Percentiles rank a stretch among this genome's conserved stretches.
phyloP scores from a whole-genome alignment of 2,329 filamentous ascomycete species.

The Colletotrichum falcatum region DNA sequence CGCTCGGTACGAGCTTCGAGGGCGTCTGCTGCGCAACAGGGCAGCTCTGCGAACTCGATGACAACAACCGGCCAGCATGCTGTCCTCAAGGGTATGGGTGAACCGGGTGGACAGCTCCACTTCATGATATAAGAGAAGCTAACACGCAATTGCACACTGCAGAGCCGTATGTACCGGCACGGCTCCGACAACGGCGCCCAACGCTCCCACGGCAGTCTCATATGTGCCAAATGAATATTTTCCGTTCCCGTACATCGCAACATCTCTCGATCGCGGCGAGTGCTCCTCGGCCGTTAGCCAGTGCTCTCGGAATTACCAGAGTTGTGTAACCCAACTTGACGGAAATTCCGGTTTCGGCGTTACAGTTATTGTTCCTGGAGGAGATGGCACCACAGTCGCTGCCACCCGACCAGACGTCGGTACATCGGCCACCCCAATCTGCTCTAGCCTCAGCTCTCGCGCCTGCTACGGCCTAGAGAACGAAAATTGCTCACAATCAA shows the following conservation, averaged over 20 bases:
- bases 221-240: conserved; percentile 70
- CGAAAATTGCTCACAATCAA: conserved; percentile 52
- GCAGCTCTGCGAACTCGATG: conserved; percentile 63
- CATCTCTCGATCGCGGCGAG: conserved; percentile 63
- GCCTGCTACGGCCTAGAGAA: conserved; percentile 62
- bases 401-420: conserved; percentile 55
- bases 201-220: conserved; percentile 56
- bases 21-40: conserved; percentile 65
- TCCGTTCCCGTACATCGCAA: conserved; percentile 69
- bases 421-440: conserved; percentile 64
- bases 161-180: conserved; percentile 69
- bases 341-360: conserved; percentile 60
- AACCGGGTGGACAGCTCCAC: neutral
- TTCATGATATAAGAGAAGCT: neutral
- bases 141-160: conserved; percentile 17
- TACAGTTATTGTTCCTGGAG: conserved; percentile 67
- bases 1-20: conserved; percentile 59
- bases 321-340: conserved; percentile 64
- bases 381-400: conserved; percentile 64
- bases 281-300: conserved; percentile 64
- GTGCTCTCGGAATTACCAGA: conserved; percentile 66
- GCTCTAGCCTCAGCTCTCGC: conserved; percentile 64
- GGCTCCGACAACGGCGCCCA: conserved; percentile 57
- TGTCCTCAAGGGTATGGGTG: conserved; percentile 62
- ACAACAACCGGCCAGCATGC: conserved; percentile 62